Conservation (phyloP, 768 basidiomycete genomes). For the Termitomyces sp. region DNA sequence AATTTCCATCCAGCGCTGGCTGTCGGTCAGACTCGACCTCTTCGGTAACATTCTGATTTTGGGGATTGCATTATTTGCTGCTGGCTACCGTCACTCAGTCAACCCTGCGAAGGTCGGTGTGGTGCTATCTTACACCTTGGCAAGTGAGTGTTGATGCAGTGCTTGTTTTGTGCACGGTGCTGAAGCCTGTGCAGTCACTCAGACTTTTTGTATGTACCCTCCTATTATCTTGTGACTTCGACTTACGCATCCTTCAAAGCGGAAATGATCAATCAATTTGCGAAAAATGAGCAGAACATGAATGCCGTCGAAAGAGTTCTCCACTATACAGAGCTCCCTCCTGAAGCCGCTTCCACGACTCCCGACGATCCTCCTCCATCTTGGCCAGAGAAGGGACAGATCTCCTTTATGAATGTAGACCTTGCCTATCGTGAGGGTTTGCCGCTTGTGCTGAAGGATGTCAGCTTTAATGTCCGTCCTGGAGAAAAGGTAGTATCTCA, state of each 20-base stretch:
- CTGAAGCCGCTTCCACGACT: conserved; percentile 45
- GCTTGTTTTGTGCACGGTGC: not conserved
- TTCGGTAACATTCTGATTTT: conserved; percentile 66
- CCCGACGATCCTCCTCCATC: conserved; percentile 41
- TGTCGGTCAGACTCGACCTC: conserved; percentile 59
- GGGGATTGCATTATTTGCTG: conserved; percentile 68
- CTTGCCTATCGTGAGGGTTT: conserved; percentile 58
- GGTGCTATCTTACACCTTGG: conserved; percentile 51
- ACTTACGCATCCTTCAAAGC: conserved; percentile 26
- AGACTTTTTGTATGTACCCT: conserved; percentile 45
- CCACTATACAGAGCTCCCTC: conserved; percentile 60
- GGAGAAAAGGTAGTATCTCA: conserved; percentile 59
- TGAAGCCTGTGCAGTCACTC: conserved; percentile 34
- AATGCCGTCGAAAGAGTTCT: conserved; percentile 69
- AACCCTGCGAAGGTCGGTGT: conserved; percentile 62
- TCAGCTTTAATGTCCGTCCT: conserved; percentile 50
- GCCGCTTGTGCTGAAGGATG: conserved; percentile 58
- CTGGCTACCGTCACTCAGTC: conserved; percentile 51
- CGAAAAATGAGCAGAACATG: conserved; percentile 66
- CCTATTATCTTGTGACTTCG: not conserved
- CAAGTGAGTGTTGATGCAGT: conserved; percentile 32
- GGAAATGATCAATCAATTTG: conserved; percentile 52
- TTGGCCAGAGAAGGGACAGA: conserved; percentile 50
- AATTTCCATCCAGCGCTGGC: conserved; percentile 62
- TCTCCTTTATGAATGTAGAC: conserved; percentile 55